Evolutionary conservation across 1,139 yeast genomes (phyloP).

Genomic region (Taphrina betulina): DNA sequence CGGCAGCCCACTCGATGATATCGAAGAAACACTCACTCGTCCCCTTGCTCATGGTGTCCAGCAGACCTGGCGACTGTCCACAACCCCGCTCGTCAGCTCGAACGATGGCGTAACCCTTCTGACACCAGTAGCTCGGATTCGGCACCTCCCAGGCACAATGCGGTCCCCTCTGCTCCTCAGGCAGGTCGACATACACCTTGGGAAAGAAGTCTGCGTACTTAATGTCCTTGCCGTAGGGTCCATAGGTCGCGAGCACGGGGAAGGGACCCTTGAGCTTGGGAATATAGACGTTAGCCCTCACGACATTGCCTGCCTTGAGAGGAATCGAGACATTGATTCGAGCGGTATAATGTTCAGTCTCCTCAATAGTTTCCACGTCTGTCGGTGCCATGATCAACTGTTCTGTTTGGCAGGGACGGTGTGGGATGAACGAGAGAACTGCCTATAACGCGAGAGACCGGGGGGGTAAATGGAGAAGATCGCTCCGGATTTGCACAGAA

Average conservation of each 20-base stretch:
- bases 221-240: conserved; percentile 1
- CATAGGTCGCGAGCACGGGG: not conserved
- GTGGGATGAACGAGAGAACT: no score
- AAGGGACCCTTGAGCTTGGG: not conserved
- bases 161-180: conserved; percentile 2
- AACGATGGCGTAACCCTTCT: not conserved
- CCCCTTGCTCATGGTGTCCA: conserved; percentile 3
- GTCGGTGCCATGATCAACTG: no score
- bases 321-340: conserved; percentile 9
- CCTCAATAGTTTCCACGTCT: not conserved
- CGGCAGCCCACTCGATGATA: not conserved
- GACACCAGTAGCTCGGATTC: conserved; percentile 5
- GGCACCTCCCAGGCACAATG: conserved; percentile 15
- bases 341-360: not conserved
- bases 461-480: no score
- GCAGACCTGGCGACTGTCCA: not conserved
- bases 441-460: no score
- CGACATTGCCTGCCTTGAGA: not conserved
- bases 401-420: no score
- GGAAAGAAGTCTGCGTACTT: not conserved
- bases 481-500: no score
- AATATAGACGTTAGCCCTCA: not conserved
- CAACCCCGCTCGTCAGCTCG: not conserved
- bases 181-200: conserved; percentile 1
- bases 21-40: conserved; percentile 1